Conservation (phyloP, 129 eudicot genomes). For the Pseudognaphalium luteoalbum region DNA sequence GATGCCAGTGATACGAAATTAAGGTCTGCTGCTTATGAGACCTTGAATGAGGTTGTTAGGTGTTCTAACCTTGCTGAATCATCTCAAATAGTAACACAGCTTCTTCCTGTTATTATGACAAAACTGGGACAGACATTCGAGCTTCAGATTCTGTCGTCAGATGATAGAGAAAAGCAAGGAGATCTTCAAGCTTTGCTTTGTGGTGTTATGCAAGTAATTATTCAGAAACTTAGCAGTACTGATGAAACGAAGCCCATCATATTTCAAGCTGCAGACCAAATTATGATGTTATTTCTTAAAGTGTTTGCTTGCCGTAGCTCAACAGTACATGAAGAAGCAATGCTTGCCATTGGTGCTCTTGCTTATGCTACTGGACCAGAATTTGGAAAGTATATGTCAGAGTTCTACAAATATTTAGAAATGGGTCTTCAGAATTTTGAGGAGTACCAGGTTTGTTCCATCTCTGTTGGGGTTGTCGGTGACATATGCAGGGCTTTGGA, state of each 20-base stretch:
- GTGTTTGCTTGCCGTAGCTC: constrained; percentile 82
- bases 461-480: constrained; percentile 92
- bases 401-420: constrained; percentile 75
- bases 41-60: constrained; percentile 76
- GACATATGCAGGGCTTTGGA: constrained; percentile 90
- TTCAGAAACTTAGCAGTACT: constrained; percentile 67
- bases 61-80: constrained; percentile 64
- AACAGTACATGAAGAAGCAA: constrained; percentile 94
- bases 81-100: constrained; percentile 58
- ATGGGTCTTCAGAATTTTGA: constrained; percentile 89
- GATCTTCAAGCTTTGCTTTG: constrained; percentile 85
- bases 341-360: constrained; percentile 96
- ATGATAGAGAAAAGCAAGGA: constrained; percentile 81
- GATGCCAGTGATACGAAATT: constrained; percentile 77
- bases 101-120: constrained; percentile 66
- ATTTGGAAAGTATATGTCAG: constrained; percentile 75
- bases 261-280: constrained; percentile 67
- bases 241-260: constrained; percentile 58
- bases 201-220: constrained; percentile 79
- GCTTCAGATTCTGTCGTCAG: constrained; percentile 65
- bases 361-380: constrained; percentile 92
- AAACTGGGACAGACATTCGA: constrained; percentile 69
- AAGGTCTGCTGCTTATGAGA: constrained; percentile 76
- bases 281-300: constrained; percentile 69
- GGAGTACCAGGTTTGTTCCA: constrained; percentile 88